Base-by-base conservation (phyloP, 495 filamentous ascomycete species). In the Talaromyces proteolyticus region DNA sequence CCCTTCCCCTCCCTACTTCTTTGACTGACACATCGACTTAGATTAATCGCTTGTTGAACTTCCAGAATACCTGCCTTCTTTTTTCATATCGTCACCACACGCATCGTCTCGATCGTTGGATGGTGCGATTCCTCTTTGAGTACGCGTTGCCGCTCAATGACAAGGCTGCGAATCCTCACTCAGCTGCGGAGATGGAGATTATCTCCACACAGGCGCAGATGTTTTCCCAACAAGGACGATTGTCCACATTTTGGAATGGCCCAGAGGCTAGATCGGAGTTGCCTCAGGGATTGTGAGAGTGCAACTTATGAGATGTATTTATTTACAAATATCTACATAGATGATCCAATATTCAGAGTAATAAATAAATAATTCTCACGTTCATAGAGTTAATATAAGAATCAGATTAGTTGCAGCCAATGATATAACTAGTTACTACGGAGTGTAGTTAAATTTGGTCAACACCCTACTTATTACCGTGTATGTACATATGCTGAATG, bases 161-260 rank as follows among this genome's bases (percentile, higher is more conserved):
- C 40, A 42, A 42, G 18, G 18, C 40, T 18, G 21, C 20, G 12
- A 21, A 11, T 21, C 18, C 40, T 12, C 40, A 42, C 40, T 18
- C 40, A 18, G 40, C 40, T 42, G 17, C 20, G 18, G 40, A 42
- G 20, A 42, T 42, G 40, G 40, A 42, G 18, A 42, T 42, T 19
- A 42, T 42, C 40, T 42, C 40, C 12, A 42, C n/a, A 18, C 40
- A 42, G 40, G 40, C 40, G 20, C 17, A 42, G 17, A 42, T 42
- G n/a, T 42, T 42, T 18, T 42, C 18, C 20, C 40, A 22, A 42
- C 17, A 42, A 42, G 40, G 40, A 10, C 40, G 40, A 42, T 18
- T 42, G 20, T 18, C 40, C 18, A 18, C 40, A 42, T 42, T 42
- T 22, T n/a, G 40, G 18, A 18, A n/a, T 42, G 20, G 40, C n/a